Evolutionary conservation across 768 basidiomycete species (phyloP).

Genomic region (Pholiota molesta): DNA sequence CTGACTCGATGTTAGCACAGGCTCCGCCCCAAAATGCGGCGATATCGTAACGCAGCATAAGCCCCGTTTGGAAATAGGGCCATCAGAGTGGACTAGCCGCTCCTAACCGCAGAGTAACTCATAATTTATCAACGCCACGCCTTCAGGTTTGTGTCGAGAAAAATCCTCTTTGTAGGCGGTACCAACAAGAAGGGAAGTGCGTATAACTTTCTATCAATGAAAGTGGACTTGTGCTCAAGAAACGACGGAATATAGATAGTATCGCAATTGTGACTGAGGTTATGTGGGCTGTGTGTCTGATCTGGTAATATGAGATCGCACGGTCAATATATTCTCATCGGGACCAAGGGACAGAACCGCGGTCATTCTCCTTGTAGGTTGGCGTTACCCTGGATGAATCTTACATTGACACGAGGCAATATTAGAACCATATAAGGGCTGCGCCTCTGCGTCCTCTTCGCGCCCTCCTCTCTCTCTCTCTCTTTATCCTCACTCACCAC

Average conservation of each 20-base stretch:
- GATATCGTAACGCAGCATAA: slow-evolving; percentile 17
- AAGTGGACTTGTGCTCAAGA: background rate
- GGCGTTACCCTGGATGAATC: slow-evolving; percentile 34
- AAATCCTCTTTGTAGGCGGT: background rate
- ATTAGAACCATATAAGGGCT: slow-evolving; percentile 46
- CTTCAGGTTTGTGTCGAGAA: slow-evolving; percentile 9
- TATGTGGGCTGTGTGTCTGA: slow-evolving; percentile 16
- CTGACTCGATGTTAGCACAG: slow-evolving; percentile 16
- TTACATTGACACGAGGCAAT: slow-evolving; percentile 45
- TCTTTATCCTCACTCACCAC: slow-evolving; percentile 31
- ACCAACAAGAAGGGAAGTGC: background rate
- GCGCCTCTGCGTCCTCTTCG: slow-evolving; percentile 37
- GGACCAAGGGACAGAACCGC: slow-evolving; percentile 23
- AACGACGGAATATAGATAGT: slow-evolving; percentile 4
- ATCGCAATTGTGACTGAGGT: slow-evolving; percentile 9
- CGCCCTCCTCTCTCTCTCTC: slow-evolving; percentile 36
- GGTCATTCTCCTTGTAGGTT: slow-evolving; percentile 30
- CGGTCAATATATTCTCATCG: slow-evolving; percentile 26
- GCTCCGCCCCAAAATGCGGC: slow-evolving; percentile 15
- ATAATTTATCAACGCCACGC: slow-evolving; percentile 17
- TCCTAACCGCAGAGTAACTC: slow-evolving; percentile 11
- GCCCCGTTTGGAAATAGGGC: slow-evolving; percentile 19
- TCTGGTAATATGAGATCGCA: slow-evolving; percentile 23
- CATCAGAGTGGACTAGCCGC: slow-evolving; percentile 12
- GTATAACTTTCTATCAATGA: background rate